Conservation (phyloP, 2,329 filamentous ascomycete species). For the Fusarium sp. region DNA sequence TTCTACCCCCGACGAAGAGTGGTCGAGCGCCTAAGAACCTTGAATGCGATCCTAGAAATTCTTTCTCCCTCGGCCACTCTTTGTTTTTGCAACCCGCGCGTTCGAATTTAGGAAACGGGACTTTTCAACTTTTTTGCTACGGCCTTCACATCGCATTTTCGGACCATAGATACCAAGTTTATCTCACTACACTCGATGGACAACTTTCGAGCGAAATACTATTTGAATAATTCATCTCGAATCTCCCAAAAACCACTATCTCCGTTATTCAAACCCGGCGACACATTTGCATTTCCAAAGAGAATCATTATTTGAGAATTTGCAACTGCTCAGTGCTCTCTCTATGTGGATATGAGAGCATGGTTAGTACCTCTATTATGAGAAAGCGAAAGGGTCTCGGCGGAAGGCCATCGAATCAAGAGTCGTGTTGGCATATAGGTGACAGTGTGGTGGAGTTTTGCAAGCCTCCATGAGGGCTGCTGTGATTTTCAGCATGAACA, state of each 20-base stretch:
- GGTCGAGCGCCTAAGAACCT: constrained; percentile 9
- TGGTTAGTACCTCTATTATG: not conserved
- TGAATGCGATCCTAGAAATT: not conserved
- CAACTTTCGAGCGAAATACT: not conserved
- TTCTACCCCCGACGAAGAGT: constrained; percentile 13
- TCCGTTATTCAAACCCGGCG: not conserved
- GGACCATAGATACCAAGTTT: not conserved
- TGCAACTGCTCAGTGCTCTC: not conserved
- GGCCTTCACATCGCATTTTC: not conserved
- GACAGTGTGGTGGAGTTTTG: no score
- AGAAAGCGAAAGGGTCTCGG: not conserved
- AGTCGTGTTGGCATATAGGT: no score
- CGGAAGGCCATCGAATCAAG: not conserved
- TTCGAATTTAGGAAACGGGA: not conserved
- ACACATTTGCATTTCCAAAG: not conserved
- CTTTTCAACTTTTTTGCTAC: not conserved
- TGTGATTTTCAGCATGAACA: not conserved
- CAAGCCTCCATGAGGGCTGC: not conserved
- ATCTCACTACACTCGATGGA: not conserved
- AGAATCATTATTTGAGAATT: not conserved
- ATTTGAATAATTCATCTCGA: not conserved
- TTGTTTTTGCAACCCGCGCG: constrained; percentile 7
- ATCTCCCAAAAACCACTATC: not conserved
- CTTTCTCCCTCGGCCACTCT: constrained; percentile 3
- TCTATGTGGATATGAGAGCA: not conserved